Base-by-base conservation (phyloP, 495 filamentous ascomycete genomes). In the Trichoderma asperelloides region DNA sequence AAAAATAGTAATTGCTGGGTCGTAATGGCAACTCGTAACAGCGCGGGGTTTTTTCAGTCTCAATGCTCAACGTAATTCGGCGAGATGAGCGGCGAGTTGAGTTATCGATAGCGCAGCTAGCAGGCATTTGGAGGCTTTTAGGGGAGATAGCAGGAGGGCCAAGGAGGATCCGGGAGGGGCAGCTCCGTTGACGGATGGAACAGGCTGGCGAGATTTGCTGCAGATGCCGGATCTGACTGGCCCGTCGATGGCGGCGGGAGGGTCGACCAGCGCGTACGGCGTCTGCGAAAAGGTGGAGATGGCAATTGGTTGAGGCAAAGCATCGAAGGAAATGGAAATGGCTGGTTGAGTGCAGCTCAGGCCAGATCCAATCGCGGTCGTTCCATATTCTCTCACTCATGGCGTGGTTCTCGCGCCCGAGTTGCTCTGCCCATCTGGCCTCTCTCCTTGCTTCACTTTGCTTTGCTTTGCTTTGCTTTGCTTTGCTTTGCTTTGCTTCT, bases 21-120 rank as follows among this genome's bases (percentile, higher is more conserved):
- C 23, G 55, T 60, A 60, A 60, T 30, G 21, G 55, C 55, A 15
- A 60, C 55, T 60, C 55, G 55, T 27, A 60, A 27, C 23, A 60
- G 27, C 55, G 55, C 55, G 55, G 55, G 55, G 55, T 55, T 60
- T 60, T 51, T 60, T 27, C 55, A 60, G 27, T 28, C 55, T 28
- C 25, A 30, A 60, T 18, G 47, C 47, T 51, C 18, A 51, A n/a
- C 47, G 16, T 51, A 45, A 45, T 45, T 45, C 13, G 18, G 13
- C 49, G 21, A 55, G 18, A 12, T 9, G n/a, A n/a, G n/a, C n/a
- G n/a, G n/a, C n/a, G n/a, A n/a, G n/a, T n/a, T n/a, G n/a, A 60
- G 55, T 27, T 60, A 60, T 60, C 55, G 55, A 60, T 60, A 60
- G 33, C 33, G 33, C 33, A 37, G 33, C 33, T 37, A 37, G 33